A percentile compares a stretch with the other conserved stretches of the same genome.
Conservation (phyloP, 2,329 filamentous ascomycete genomes). For the Aureobasidium vineae region DNA sequence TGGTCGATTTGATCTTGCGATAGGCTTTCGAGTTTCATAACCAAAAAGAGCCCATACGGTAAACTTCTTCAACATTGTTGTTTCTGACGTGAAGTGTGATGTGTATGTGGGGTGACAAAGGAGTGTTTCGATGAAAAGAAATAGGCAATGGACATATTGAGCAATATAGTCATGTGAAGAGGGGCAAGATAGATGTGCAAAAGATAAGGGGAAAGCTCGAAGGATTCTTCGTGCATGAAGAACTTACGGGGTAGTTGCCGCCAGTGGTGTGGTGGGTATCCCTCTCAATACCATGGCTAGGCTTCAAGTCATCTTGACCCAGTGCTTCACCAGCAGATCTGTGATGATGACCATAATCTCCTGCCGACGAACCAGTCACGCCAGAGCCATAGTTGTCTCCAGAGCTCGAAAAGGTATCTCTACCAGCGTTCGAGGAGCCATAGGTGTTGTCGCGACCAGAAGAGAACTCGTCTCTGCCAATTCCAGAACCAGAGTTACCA, state of each 20-base stretch:
- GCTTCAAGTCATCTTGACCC: background rate
- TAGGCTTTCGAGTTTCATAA: background rate
- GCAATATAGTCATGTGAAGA: background rate
- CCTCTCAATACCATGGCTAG: conserved; percentile 1
- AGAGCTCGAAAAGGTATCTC: conserved; percentile 29
- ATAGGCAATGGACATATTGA: background rate
- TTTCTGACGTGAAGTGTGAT: background rate
- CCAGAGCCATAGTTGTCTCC: conserved; percentile 13
- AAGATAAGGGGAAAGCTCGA: background rate
- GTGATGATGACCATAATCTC: background rate
- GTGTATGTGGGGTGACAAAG: background rate
- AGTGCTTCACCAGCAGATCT: background rate
- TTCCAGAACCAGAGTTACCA: conserved; percentile 27
- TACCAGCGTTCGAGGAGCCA: conserved; percentile 31
- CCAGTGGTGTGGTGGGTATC: conserved; percentile 9
- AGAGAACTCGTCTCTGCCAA: conserved; percentile 24
- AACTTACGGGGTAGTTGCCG: conserved; percentile 17
- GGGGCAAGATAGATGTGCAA: background rate
- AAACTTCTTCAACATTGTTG: conserved; percentile 12
- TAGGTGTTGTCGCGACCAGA: conserved; percentile 28
- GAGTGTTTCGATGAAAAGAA: background rate
- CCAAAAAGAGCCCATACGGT: background rate
- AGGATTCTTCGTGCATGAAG: background rate
- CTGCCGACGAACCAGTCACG: background rate
- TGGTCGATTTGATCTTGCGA: background rate